Evolutionary conservation across 1,284 basidiomycete species (phyloP).

Genomic region (Apiotrichum gamsii): DNA sequence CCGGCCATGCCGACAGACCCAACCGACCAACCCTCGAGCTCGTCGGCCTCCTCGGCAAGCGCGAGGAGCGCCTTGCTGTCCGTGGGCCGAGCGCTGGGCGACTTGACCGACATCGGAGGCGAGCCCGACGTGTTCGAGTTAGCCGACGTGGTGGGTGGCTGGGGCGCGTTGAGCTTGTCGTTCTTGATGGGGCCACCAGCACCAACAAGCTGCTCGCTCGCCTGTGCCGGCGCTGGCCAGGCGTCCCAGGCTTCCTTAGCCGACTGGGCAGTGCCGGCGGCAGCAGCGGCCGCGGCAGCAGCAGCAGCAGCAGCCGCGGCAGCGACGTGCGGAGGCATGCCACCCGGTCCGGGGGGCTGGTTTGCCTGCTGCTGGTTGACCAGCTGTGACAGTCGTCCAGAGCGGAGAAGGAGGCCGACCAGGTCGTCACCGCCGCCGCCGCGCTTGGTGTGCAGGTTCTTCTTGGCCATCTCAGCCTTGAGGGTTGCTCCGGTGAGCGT

Average conservation of each 20-base stretch:
- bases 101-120: conserved; percentile 30
- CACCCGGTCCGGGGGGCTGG: conserved; percentile 1
- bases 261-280: conserved; percentile 15
- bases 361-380: conserved; percentile 16
- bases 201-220: conserved; percentile 8
- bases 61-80: conserved; percentile 46
- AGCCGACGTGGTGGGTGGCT: conserved; percentile 3
- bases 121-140: conserved; percentile 31
- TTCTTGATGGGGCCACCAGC: conserved; percentile 1
- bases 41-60: conserved; percentile 45
- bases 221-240: conserved; percentile 13
- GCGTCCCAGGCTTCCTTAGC: conserved; percentile 39
- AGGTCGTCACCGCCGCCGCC: conserved; percentile 54
- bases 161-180: conserved; percentile 12
- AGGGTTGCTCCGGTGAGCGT: conserved; percentile 88
- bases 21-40: conserved; percentile 44
- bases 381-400: conserved; percentile 30
- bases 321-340: not conserved
- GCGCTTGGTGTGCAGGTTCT: conserved; percentile 92
- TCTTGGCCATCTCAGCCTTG: conserved; percentile 99
- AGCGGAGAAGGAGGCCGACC: conserved; percentile 36
- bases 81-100: conserved; percentile 29
- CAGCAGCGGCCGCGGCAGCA: conserved; percentile 1
- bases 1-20: conserved; percentile 28
- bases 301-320: conserved; percentile 4